Percentiles rank a stretch among this genome's conserved stretches.
phyloP scores from a whole-genome alignment of 148 eudicot species.

The Heliosperma pusillum region DNA sequence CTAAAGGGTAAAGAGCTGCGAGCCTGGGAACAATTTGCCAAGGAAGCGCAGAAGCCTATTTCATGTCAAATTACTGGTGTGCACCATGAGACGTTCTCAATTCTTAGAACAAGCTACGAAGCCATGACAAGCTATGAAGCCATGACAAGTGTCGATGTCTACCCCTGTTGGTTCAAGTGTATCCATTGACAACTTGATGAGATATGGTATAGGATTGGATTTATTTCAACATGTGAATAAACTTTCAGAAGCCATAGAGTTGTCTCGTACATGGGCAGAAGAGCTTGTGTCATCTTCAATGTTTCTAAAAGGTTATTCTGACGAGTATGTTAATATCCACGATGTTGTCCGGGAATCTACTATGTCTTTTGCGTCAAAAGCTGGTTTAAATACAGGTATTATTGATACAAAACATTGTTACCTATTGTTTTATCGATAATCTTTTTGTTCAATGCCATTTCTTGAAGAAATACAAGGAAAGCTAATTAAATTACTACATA shows the following conservation, averaged over 20 bases:
- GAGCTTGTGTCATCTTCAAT: slow-evolving; percentile 17
- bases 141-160: slow-evolving; percentile 13
- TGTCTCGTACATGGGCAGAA: slow-evolving; percentile 4
- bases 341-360: slow-evolving; percentile 10
- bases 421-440: background rate
- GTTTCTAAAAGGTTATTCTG: background rate
- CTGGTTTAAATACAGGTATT: background rate
- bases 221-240: slow-evolving; percentile 5
- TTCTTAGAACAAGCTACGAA: background rate
- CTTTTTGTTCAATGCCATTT: background rate
- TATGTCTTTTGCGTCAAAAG: background rate
- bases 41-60: background rate
- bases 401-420: background rate
- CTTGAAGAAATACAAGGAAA: background rate
- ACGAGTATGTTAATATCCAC: background rate
- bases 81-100: background rate
- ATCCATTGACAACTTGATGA: background rate
- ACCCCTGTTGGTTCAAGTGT: background rate
- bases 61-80: background rate
- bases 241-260: slow-evolving; percentile 5
- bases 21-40: background rate
- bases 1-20: background rate
- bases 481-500: background rate
- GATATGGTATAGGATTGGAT: slow-evolving; percentile 20
- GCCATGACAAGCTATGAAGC: background rate